Conservation (phyloP, 306 rosid genomes). For the Gleditsia sinensis region DNA sequence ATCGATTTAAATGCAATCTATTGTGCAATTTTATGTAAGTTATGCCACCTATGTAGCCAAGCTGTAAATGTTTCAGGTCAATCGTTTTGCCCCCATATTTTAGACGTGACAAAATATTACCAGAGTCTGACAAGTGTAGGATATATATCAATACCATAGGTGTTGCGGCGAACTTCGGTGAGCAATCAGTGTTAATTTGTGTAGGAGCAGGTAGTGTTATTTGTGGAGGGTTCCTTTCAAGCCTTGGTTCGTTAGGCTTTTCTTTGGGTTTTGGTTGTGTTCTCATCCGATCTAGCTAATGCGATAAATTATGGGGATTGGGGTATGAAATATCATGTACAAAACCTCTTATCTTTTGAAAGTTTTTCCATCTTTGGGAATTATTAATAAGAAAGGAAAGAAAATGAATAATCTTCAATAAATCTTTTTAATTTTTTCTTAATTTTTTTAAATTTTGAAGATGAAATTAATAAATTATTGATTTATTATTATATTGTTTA, state of each 20-base stretch:
- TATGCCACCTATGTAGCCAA: not conserved
- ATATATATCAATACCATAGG: not conserved
- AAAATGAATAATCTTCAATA: too few relatives aligned
- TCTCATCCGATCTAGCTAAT: not conserved
- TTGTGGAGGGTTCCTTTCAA: not conserved
- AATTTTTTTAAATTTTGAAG: too few relatives aligned
- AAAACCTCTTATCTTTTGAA: too few relatives aligned
- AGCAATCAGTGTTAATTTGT: not conserved
- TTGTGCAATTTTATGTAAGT: not conserved
- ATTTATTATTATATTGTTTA: too few relatives aligned
- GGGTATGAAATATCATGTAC: not conserved
- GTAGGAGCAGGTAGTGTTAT: not conserved
- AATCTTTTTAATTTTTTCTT: too few relatives aligned
- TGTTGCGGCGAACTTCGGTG: not conserved
- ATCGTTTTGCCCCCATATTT: not conserved
- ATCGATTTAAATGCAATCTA: conserved; percentile 15
- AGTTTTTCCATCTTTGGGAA: too few relatives aligned
- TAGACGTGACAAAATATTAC: not conserved
- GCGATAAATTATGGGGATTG: conserved; percentile 13
- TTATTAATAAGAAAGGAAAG: too few relatives aligned
- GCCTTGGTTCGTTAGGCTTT: not conserved
- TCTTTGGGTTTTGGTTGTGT: not conserved
- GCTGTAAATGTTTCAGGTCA: not conserved
- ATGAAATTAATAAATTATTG: too few relatives aligned
- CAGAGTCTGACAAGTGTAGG: not conserved